Base-by-base conservation (phyloP, 345 rosid species). In the Gossypium australe region DNA sequence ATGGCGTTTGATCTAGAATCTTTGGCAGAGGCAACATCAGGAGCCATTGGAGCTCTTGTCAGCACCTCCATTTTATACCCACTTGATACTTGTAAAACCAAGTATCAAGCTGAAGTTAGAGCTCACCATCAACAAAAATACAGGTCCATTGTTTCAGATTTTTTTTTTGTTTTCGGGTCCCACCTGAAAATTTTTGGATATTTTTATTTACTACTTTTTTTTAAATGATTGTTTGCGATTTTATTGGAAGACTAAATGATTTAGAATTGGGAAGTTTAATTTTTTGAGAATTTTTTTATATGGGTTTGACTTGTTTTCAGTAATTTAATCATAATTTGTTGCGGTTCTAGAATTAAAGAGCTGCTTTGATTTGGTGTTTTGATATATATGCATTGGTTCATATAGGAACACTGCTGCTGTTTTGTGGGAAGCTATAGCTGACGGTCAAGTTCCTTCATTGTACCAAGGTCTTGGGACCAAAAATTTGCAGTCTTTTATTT, bases 21-120 rank as follows among this genome's bases (percentile, higher is more conserved):
- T 4, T 3, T 90, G 18, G 79, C 96, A 7, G 94, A 90, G 75
- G 97, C 97, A 18, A 88, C 96, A 4, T 90, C 94, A 1, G 97
- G 96, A 24, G 94, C 96, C 77, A 80, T 92, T 67, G 97, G 96
- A 3, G 87, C 94, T 18, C 79, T 92, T 25, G 80, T 90, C 45
- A 88, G 94, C 83, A 90, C 94, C 38, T 88, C 96, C 9, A 79
- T 89, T 22, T 84, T 90, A 66, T 92, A 92, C 83, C 96, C 97
- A 58, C 97, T 92, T 34, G 97, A 92, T 75, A 92, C 91, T 44
- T 92, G 97, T 78, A 92, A 92, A 85, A 83, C 86, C 83, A 92
- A 87, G 77, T 92, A 87, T 69, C 97, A 92, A 70, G 96, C 97
- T 24, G 97, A 92, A 82, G 81, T 75, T 79, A 82, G 87, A 62